Evolutionary conservation across 768 basidiomycete species (phyloP).

Genomic region (Suillus lakei): DNA sequence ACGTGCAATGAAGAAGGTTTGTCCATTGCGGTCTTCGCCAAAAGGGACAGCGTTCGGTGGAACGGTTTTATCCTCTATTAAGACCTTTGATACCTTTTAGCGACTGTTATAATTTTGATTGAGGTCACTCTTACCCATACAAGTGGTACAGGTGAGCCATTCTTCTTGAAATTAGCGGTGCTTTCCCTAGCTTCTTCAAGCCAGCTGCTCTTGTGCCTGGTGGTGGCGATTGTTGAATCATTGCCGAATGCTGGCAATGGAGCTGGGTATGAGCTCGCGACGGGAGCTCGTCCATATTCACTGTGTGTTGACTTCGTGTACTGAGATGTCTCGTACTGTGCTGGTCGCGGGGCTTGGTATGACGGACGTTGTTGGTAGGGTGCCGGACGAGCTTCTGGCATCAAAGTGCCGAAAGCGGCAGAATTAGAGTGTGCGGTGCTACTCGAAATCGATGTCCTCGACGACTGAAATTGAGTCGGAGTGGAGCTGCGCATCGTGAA

Average conservation of each 20-base stretch:
- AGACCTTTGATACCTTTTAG: slow-evolving; percentile 18
- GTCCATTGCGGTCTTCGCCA: slow-evolving; percentile 28
- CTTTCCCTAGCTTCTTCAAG: slow-evolving; percentile 6
- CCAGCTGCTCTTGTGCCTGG: background rate
- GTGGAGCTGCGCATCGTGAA: slow-evolving; percentile 2
- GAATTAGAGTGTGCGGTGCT: background rate
- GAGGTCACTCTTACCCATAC: slow-evolving; percentile 24
- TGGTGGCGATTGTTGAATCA: background rate
- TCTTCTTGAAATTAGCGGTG: slow-evolving; percentile 12
- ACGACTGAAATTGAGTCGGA: background rate
- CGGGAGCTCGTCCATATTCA: background rate
- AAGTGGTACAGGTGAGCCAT: slow-evolving; percentile 32
- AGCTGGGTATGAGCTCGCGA: background rate
- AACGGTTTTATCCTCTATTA: slow-evolving; percentile 31
- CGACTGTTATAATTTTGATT: background rate
- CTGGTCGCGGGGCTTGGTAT: background rate
- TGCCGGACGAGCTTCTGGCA: background rate
- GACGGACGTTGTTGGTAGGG: slow-evolving; percentile 1
- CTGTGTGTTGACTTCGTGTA: background rate
- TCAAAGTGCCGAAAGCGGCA: background rate
- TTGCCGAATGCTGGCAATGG: background rate
- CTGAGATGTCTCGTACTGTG: background rate
- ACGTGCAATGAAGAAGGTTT: slow-evolving; percentile 30
- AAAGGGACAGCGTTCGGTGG: slow-evolving; percentile 34
- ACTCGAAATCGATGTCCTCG: background rate